Conservation (phyloP, 192 early-diverging fungal species). For the Coemansia sp. region DNA sequence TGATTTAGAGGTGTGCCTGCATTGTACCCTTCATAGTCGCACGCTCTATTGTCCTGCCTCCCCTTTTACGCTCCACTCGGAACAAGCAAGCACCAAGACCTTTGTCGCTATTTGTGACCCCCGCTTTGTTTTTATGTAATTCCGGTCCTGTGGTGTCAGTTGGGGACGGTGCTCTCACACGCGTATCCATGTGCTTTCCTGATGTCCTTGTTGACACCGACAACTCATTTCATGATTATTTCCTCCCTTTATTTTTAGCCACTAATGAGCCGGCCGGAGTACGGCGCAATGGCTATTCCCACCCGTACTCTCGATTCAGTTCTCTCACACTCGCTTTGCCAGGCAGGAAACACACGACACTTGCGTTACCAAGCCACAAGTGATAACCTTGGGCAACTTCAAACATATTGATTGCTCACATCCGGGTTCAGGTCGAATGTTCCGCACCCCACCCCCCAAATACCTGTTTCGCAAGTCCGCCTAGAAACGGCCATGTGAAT, state of each 20-base stretch:
- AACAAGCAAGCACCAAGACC: not conserved
- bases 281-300: not conserved
- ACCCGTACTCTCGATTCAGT: not conserved
- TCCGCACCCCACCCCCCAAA: not conserved
- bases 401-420: not conserved
- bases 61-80: not conserved
- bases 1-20: not conserved
- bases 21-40: conserved; percentile 7
- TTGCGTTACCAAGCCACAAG: not conserved
- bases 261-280: not conserved
- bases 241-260: not conserved
- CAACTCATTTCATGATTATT: not conserved
- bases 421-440: not conserved
- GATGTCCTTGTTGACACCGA: not conserved
- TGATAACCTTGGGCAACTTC: not conserved
- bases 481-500: not conserved
- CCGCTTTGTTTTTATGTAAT: not conserved
- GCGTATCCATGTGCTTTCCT: not conserved
- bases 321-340: not conserved
- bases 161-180: not conserved
- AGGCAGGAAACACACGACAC: not conserved
- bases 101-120: not conserved
- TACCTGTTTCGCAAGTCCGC: not conserved
- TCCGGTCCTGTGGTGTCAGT: not conserved
- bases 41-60: not conserved